Evolutionary conservation across 768 basidiomycete species (phyloP).

Genomic region (Hemileccinum impolitum): DNA sequence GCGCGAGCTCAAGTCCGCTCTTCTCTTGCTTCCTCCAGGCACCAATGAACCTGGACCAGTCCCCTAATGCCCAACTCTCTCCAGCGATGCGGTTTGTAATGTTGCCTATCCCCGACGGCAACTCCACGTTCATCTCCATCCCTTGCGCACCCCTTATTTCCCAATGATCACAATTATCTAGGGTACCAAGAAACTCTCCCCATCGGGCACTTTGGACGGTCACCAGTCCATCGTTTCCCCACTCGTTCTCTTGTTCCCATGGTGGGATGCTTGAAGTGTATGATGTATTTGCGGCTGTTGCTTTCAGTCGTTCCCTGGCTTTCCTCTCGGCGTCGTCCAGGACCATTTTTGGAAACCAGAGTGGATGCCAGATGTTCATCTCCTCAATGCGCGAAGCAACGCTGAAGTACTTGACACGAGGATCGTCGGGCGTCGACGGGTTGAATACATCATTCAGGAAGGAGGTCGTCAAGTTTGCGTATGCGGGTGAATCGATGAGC

Average conservation of each 20-base stretch:
- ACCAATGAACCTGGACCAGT: constrained; percentile 61
- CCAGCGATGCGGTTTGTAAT: constrained; percentile 33
- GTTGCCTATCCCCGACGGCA: constrained; percentile 49
- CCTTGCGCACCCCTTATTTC: constrained; percentile 89
- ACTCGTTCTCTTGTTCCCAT: constrained; percentile 51
- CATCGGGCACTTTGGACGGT: constrained; percentile 90
- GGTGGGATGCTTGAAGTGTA: constrained; percentile 29
- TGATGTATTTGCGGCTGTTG: constrained; percentile 10
- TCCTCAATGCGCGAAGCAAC: constrained; percentile 73
- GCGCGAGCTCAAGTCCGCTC: constrained; percentile 31
- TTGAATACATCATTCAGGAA: constrained; percentile 83
- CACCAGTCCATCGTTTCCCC: constrained; percentile 93
- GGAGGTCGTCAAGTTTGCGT: constrained; percentile 84
- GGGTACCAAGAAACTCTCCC: constrained; percentile 91
- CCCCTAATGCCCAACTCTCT: constrained; percentile 43
- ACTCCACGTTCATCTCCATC: constrained; percentile 60
- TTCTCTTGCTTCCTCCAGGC: constrained; percentile 60
- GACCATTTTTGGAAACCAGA: constrained; percentile 96
- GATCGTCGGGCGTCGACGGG: constrained; percentile 74
- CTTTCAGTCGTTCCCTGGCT: constrained; percentile 45
- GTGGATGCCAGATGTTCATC: constrained; percentile 83
- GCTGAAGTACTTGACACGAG: constrained; percentile 86
- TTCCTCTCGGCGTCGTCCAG: constrained; percentile 79
- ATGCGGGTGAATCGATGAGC: constrained; percentile 93
- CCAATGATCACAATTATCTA: constrained; percentile 96